phyloP scores from a whole-genome alignment of 768 basidiomycete species.

The Tulasnella sp. region DNA sequence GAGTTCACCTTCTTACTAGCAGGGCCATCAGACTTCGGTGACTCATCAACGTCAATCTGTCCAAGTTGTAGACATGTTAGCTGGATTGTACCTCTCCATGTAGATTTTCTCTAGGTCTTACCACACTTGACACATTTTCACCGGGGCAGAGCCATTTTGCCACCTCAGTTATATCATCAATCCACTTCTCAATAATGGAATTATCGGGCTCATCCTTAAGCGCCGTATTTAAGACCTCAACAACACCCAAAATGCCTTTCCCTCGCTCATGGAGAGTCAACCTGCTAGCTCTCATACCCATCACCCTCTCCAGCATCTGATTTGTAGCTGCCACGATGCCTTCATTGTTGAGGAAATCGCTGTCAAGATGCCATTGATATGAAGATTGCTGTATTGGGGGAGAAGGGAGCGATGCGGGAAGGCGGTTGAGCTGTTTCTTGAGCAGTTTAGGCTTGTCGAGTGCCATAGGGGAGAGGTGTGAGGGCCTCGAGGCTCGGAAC shows the following conservation, averaged over 20 bases:
- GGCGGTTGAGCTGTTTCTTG: background rate
- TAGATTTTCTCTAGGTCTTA: background rate
- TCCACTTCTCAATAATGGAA: background rate
- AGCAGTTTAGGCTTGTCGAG: background rate
- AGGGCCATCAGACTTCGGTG: background rate
- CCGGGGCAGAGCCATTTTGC: background rate
- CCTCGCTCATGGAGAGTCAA: background rate
- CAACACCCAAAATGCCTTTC: background rate
- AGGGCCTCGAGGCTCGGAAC: background rate
- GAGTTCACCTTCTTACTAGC: background rate
- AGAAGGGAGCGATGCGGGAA: constrained; percentile 3
- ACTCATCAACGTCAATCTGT: too few relatives aligned
- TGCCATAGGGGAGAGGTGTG: background rate
- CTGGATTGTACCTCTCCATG: too few relatives aligned
- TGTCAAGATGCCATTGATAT: background rate
- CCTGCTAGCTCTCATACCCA: too few relatives aligned
- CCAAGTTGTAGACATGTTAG: too few relatives aligned
- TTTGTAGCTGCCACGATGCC: background rate
- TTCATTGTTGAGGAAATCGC: background rate
- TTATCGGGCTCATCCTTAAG: background rate
- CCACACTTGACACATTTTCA: background rate
- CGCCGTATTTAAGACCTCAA: too few relatives aligned
- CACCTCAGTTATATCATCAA: background rate
- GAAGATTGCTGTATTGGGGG: background rate
- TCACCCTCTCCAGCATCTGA: background rate